Base-by-base conservation (phyloP, 2,329 filamentous ascomycete species). In the Fusarium sp. region DNA sequence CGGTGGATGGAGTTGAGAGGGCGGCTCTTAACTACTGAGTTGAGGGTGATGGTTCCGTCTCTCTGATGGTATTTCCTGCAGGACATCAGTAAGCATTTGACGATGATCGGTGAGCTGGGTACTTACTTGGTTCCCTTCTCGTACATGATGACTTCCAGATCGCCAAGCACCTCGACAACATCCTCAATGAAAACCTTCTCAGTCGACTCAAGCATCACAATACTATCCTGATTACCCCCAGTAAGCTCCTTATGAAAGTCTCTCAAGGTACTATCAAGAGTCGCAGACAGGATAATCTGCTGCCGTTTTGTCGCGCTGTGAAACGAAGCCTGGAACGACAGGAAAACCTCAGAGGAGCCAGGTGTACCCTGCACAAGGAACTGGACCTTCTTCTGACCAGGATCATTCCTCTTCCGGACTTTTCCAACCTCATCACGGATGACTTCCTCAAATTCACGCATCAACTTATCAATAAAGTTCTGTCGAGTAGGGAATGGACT, bases 401-500 rank as follows among this genome's bases (percentile, higher is more conserved):
- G 65, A 1, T 79, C 76, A 55, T 85, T 85, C n/a, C 83, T 79
- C 35, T 80, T 72, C 12, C 80, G 80, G 22, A 79, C 80, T 17
- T 80, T 62, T 60, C 80, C 39, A 1, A 74, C 70, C 55, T 84
- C 82, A 1, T 78, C 61, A 7, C 69, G 66, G 15, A 83, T 81
- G 3, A 79, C 74, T 0, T 80, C 42, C 47, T 79, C 76, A 35
- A 85, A 80, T 24, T 79, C 78, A 0, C 65, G 48, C 14, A 82
- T 83, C 14, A 87, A 60, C 5, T 80, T 78, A 18, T 77, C 77
- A 42, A 85, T 81, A 68, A 86, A 86, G 47, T 82, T 80, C 2
- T 77, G 77, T 22, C 83, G 80, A 5, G 83, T 83, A 0, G 84
- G 82, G 49, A 83, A 86, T 2, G 84, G 84, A 10, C 82, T 84